phyloP scores from a whole-genome alignment of 257 asterid genomes.

The Anisodus acutangulus region DNA sequence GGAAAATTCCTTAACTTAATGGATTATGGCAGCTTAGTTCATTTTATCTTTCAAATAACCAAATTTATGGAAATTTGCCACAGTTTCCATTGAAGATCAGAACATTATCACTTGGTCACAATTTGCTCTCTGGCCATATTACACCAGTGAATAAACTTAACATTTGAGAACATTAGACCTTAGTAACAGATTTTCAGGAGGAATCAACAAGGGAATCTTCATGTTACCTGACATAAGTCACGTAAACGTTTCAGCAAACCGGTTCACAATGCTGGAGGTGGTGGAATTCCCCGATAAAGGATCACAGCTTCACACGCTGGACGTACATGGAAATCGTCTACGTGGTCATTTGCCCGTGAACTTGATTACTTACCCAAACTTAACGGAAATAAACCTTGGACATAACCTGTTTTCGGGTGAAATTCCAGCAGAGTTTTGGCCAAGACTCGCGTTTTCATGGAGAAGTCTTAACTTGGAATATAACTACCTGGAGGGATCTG shows the following conservation, averaged over 20 bases:
- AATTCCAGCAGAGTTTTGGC: constrained; percentile 48
- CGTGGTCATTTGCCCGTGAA: constrained; percentile 48
- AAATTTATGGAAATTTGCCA: constrained; percentile 49
- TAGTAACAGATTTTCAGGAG: constrained; percentile 52
- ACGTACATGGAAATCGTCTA: constrained; percentile 42
- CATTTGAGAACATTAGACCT: constrained; percentile 42
- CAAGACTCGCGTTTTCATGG: constrained; percentile 39
- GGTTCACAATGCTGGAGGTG: constrained; percentile 41
- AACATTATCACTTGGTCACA: constrained; percentile 37
- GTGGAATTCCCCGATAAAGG: constrained; percentile 19
- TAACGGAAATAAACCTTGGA: constrained; percentile 47
- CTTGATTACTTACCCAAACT: constrained; percentile 40
- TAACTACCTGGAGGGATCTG: constrained; percentile 49
- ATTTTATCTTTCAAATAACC: constrained; percentile 48
- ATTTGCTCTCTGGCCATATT: constrained; percentile 48
- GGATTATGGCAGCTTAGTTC: constrained; percentile 51
- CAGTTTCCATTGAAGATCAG: constrained; percentile 40
- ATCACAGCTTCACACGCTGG: constrained; percentile 41
- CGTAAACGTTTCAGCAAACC: constrained; percentile 44
- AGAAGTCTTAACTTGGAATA: constrained; percentile 44
- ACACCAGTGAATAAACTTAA: constrained; percentile 38
- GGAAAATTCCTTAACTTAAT: constrained; percentile 48
- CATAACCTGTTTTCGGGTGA: constrained; percentile 48
- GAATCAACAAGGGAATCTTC: constrained; percentile 38
- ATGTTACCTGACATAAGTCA: constrained; percentile 39